phyloP scores from a whole-genome alignment of 202 grass and related monocot species.

The Setaria viridis region DNA sequence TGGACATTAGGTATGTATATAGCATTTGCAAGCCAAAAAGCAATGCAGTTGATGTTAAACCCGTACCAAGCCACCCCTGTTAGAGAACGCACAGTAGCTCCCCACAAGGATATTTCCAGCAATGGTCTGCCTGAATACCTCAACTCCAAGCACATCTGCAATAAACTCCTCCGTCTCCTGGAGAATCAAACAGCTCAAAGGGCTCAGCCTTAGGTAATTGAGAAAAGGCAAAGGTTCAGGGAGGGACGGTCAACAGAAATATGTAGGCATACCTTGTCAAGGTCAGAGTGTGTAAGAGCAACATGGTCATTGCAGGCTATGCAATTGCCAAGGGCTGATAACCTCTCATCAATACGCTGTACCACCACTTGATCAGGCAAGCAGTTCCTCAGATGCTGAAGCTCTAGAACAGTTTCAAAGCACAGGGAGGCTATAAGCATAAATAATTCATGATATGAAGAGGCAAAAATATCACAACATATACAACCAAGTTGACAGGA shows the following conservation, averaged over 20 bases:
- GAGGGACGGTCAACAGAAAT: not conserved
- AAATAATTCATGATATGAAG: not conserved
- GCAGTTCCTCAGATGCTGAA: slow-evolving; percentile 88
- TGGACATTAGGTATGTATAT: not conserved
- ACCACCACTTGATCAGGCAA: slow-evolving; percentile 86
- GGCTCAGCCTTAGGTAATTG: not conserved
- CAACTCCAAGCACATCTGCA: slow-evolving; percentile 87
- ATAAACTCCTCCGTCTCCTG: slow-evolving; percentile 96
- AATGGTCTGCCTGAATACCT: slow-evolving; percentile 83
- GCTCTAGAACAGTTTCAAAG: slow-evolving; percentile 49
- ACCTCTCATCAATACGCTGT: slow-evolving; percentile 73
- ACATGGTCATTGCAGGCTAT: slow-evolving; percentile 85
- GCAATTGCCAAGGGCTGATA: slow-evolving; percentile 82
- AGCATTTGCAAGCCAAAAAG: not conserved
- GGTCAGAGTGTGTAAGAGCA: slow-evolving; percentile 82
- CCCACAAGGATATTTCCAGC: slow-evolving; percentile 90
- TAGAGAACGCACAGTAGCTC: slow-evolving; percentile 82
- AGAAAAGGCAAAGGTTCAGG: not conserved
- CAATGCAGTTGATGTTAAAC: not conserved
- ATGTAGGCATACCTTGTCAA: slow-evolving; percentile 59
- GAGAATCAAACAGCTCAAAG: not conserved
- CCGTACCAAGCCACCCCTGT: slow-evolving; percentile 87
- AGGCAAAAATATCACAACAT: not conserved
- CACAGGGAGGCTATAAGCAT: not conserved
- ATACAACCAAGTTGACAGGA: not conserved